A percentile compares a stretch with the other conserved stretches of the same genome.
Conservation (phyloP, 2,329 filamentous ascomycete genomes). For the Didymella sp. region DNA sequence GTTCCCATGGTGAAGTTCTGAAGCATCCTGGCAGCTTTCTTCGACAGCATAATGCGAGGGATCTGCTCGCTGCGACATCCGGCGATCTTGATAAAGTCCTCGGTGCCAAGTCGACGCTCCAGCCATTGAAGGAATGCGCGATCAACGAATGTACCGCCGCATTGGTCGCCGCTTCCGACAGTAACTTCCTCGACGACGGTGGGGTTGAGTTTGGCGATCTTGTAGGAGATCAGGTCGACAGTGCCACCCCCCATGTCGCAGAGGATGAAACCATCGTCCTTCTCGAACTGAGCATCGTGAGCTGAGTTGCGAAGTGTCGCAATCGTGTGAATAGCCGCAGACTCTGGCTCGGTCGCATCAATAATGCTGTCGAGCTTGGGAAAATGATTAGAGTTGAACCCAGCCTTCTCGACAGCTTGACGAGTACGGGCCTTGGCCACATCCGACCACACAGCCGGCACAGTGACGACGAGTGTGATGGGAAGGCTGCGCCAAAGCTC, state of each 20-base stretch:
- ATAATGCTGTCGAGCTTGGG: conserved; percentile 19
- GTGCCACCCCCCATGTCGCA: conserved; percentile 45
- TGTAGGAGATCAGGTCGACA: conserved; percentile 40
- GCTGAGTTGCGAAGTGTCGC: conserved; percentile 16
- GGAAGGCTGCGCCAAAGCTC: conserved; percentile 28
- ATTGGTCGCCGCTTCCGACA: conserved; percentile 33
- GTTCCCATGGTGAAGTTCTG: conserved; percentile 30
- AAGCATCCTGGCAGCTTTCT: conserved; percentile 25
- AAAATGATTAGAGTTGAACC: conserved; percentile 26
- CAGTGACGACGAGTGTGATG: conserved; percentile 32
- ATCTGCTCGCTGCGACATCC: conserved; percentile 21
- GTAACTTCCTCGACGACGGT: conserved; percentile 33
- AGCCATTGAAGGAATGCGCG: conserved; percentile 32
- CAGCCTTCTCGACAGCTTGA: conserved; percentile 28
- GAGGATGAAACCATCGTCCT: conserved; percentile 34
- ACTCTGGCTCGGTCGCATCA: conserved; percentile 31
- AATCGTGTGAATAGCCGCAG: conserved; percentile 39
- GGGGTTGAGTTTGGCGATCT: conserved; percentile 16
- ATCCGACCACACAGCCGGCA: conserved; percentile 40
- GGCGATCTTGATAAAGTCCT: conserved; percentile 30
- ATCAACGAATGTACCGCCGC: conserved; percentile 40
- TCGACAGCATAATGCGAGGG: conserved; percentile 20
- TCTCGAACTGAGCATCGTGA: conserved; percentile 21
- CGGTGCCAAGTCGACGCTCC: conserved; percentile 28
- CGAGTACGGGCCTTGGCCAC: conserved; percentile 29